Evolutionary conservation across 305 asterid species (phyloP).

Genomic region (Euphrasia arctica): DNA sequence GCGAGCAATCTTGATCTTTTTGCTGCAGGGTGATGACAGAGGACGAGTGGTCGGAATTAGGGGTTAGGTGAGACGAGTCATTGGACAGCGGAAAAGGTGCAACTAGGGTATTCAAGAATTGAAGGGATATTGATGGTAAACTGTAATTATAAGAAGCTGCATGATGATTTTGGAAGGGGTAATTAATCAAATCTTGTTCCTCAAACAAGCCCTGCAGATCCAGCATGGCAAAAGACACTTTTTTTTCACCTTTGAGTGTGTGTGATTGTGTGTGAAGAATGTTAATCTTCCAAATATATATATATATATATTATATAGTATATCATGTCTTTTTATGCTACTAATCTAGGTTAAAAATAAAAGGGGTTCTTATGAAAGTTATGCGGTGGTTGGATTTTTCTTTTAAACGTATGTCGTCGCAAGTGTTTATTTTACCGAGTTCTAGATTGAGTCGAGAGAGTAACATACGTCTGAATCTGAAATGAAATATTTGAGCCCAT

Average conservation of each 20-base stretch:
- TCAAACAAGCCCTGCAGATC: conserved; percentile 40
- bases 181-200: conserved; percentile 48
- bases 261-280: background rate
- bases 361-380: too few species aligned
- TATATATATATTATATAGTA: too few species aligned
- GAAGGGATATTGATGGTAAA: conserved; percentile 28
- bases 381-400: too few species aligned
- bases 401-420: too few species aligned
- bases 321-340: conserved; percentile 13
- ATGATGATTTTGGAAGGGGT: conserved; percentile 21
- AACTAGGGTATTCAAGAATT: conserved; percentile 40
- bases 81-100: conserved; percentile 25
- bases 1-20: conserved; percentile 32
- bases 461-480: too few species aligned
- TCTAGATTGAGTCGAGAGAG: too few species aligned
- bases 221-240: conserved; percentile 1
- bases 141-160: conserved; percentile 24
- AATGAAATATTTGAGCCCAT: background rate
- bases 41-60: conserved; percentile 32
- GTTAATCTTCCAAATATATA: background rate
- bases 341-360: conserved; percentile 35
- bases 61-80: conserved; percentile 31
- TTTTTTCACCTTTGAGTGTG: background rate
- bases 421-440: too few species aligned
- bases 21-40: conserved; percentile 31